Evolutionary conservation across 2,329 filamentous ascomycete genomes (phyloP), one percentile per base, ranked within the genome.

Genomic region (Torrubiella hemipterigena): DNA sequence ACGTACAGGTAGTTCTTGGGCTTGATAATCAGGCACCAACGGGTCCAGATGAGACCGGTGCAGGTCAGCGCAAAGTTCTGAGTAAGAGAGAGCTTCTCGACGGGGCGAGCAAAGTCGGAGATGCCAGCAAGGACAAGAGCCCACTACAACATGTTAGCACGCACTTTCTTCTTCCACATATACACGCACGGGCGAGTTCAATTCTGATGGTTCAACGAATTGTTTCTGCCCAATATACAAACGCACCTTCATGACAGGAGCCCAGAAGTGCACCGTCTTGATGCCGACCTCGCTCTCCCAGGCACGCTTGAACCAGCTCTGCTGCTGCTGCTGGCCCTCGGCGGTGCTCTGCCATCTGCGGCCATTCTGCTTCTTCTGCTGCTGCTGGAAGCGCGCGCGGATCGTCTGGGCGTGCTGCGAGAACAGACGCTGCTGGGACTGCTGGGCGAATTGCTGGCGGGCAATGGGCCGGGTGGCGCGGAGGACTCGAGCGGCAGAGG

Each of bases 211-310:
- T n/a, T n/a, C n/a, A n/a, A n/a, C n/a, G n/a, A n/a, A n/a, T n/a
- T n/a, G n/a, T n/a, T n/a, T n/a, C n/a, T n/a, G n/a, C n/a, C n/a
- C n/a, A n/a, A n/a, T n/a, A n/a, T n/a, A n/a, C n/a, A n/a, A 31
- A 48, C 54, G 42, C 47, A 64, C 61, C 59, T 71, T 95, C 86
- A 95, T 94, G 44, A 95, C 78, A 36, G 89, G 89, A 27, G 89
- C 87, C 84, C 91, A 98, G 65, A 98, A 98, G 61, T 98, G 91
- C 49, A 98, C 91, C 39, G 91, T 98, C 78, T 86, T 86, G 46
- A 87, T 46, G 31, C 83, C 83, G 42, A 87, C 59, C 40, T 82
- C 81, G 56, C 80, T 85, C 57, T 84, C 75, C 80, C 79, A 86
- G 68, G 93, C 73, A 59, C 77, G 77, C 66, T 79, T 76, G 56